Evolutionary conservation across 768 basidiomycete species (phyloP).

Genomic region (Paxillus ammoniavirescens): DNA sequence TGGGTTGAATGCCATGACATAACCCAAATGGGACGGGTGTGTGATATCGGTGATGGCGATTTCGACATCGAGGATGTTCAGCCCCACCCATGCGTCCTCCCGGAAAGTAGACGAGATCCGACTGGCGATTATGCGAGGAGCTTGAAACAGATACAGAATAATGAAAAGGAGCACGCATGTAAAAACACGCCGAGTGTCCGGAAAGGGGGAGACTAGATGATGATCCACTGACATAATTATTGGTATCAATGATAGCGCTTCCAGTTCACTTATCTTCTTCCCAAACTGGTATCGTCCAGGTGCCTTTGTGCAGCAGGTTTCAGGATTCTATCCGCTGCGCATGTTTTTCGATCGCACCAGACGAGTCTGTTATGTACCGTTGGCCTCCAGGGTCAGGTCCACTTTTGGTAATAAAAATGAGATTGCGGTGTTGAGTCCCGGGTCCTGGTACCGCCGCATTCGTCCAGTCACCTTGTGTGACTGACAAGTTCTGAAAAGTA

Average conservation of each 20-base stretch:
- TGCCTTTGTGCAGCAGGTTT: constrained; percentile 8
- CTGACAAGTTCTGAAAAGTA: too few relatives aligned
- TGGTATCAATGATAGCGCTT: constrained; percentile 6
- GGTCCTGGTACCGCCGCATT: too few relatives aligned
- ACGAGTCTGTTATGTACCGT: constrained; percentile 12
- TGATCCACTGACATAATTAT: constrained; percentile 8
- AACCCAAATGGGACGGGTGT: constrained; percentile 15
- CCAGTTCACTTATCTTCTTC: constrained; percentile 12
- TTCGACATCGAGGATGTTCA: constrained; percentile 8
- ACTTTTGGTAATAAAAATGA: too few relatives aligned
- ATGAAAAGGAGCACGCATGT: constrained; percentile 16
- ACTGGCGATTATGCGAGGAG: constrained; percentile 6
- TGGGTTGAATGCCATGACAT: constrained; percentile 10
- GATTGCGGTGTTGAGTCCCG: too few relatives aligned
- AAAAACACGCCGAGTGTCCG: constrained; percentile 2
- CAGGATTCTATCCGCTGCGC: constrained; percentile 9
- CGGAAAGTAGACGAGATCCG: constrained; percentile 16
- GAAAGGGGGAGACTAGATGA: constrained; percentile 1
- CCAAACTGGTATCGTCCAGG: constrained; percentile 9
- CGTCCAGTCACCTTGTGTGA: too few relatives aligned
- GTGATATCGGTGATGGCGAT: constrained; percentile 1
- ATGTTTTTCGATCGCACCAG: constrained; percentile 18
- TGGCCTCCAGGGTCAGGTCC: too few relatives aligned
- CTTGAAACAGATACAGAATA: constrained; percentile 11
- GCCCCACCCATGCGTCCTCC: background rate